Base-by-base conservation (phyloP, 768 basidiomycete species). In the Hypholoma fasciculare region DNA sequence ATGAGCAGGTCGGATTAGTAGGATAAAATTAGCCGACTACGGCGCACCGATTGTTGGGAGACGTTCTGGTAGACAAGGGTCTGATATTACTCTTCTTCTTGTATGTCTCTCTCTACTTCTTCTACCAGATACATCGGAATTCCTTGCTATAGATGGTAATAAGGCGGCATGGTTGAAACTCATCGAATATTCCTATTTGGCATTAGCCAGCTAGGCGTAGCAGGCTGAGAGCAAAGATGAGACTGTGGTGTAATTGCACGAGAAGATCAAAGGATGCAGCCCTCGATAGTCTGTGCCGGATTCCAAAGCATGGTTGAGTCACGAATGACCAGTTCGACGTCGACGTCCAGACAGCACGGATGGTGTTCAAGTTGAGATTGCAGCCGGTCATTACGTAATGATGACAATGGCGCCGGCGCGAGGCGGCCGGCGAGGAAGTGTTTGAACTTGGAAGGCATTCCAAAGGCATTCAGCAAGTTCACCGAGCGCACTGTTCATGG, bases 31-130 rank as follows among this genome's bases (percentile, higher is more conserved):
- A 40, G 13, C 13, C 7, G 40, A 8, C 40, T 17, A 14, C 13
- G 13, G 76, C 82, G 51, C 63, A 88, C 88, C 81, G 60, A 74
- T 79, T 7, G 86, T 81, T 13, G 90, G 90, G 46, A 92, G 78
- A n/a, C 89, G 80, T 52, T 80, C 82, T 34, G 85, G 88, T 36
- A 92, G 76, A 68, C 87, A 88, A 56, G 82, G 82, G 9, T 82
- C 75, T 3, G 83, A 78, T 8, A 62, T 62, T 2, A 84, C 62
- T 43, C 78, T 79, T 58, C 67, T 72, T 57, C 82, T 78, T 52
- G 72, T 54, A n/a, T 47, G 39, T 16, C 40, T 16, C 3, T 14
- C 7, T 1, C 2, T 17, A 26, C 65, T 65, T 48, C 57, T 49
- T 51, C 52, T 7, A 27, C 20, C 51, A 19, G 27, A 58, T 53